These are phyloP conservation scores for Oehlia diaphana DNA, from an alignment of 192 early-diverging fungal genomes.

Conservation along the genomic window DNA sequence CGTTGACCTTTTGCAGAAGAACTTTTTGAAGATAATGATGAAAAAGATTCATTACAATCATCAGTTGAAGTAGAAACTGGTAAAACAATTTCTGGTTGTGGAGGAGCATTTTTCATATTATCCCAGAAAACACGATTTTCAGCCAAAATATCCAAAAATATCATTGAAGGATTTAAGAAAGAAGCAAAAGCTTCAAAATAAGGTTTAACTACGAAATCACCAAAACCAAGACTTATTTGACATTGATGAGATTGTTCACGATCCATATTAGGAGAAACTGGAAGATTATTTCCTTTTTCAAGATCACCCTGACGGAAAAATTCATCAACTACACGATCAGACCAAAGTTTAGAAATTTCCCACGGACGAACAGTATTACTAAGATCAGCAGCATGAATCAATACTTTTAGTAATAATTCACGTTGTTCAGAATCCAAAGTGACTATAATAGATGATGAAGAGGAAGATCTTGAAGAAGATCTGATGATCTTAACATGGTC, in stretches of 20 bases:
- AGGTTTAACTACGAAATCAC: conserved; percentile 82
- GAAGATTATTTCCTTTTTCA: conserved; percentile 72
- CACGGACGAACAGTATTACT: conserved; percentile 86
- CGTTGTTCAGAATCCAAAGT: conserved; percentile 52
- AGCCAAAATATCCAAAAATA: conserved; percentile 56
- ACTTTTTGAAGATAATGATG: neutral
- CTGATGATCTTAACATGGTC: conserved; percentile 13
- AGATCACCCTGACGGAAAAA: conserved; percentile 87
- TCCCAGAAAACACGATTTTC: conserved; percentile 63
- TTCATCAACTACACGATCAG: conserved; percentile 81
- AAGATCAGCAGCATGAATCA: conserved; percentile 90
- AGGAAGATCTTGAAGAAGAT: conserved; percentile 22
- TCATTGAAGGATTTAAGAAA: conserved; percentile 67
- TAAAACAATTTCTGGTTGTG: conserved; percentile 23
- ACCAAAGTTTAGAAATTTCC: conserved; percentile 86
- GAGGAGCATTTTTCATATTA: conserved; percentile 31
- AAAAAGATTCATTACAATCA: conserved; percentile 8
- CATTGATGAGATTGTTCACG: conserved; percentile 66
- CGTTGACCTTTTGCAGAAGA: conserved; percentile 28
- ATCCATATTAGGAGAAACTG: conserved; percentile 90
- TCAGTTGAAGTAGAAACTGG: conserved; percentile 31
- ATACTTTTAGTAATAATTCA: conserved; percentile 59
- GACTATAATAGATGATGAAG: conserved; percentile 7
- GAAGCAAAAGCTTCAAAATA: conserved; percentile 83
- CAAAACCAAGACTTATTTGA: conserved; percentile 80